Base-by-base conservation (phyloP, 148 eudicot species). In the Euryodendron excelsum region DNA sequence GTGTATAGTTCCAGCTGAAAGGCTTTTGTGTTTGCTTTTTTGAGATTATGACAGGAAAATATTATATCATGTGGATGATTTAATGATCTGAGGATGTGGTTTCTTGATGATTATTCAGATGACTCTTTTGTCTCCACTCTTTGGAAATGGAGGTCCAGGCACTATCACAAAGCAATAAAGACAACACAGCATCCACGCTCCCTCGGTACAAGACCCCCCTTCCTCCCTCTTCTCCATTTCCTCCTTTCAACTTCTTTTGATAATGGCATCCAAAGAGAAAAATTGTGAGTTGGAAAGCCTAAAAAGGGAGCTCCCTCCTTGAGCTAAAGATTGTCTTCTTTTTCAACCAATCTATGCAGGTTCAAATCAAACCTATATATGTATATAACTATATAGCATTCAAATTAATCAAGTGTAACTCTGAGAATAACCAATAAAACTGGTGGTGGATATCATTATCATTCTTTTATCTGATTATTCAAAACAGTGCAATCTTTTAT, bases 151-250 rank as follows among this genome's bases (percentile, higher is more conserved):
- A 80, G 83, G 83, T 80, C 83, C 83, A 78, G n/a, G 79, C 86
- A 78, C 82, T 76, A 83, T 78, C 81, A 79, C 72, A 83, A 86
- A 86, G 82, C 81, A 75, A 71, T 77, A 78, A 81, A 83, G 75
- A 74, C 47, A 79, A 67, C 47, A 60, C 59, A 59, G 58, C 58
- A 72, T 21, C 55, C 70, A 75, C 83, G 88, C 88, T 85, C 88
- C 88, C 83, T 80, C 79, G 56, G 33, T 37, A 65, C 52, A 52
- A 77, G 20, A 30, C 23, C 62, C 62, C 39, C 45, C 69, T 9
- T 39, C 50, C 15, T 28, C 31, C 11, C 28, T 58, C 7, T 18
- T 14, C 14, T 30, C 13, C 20, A 36, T 14, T 39, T 34, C 48
- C 58, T 44, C 58, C 14, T 73, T 77, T 69, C 36, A 47, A 55